Evolutionary conservation across 768 basidiomycete genomes (phyloP).

Genomic region (Neoboletus brunneissimus): DNA sequence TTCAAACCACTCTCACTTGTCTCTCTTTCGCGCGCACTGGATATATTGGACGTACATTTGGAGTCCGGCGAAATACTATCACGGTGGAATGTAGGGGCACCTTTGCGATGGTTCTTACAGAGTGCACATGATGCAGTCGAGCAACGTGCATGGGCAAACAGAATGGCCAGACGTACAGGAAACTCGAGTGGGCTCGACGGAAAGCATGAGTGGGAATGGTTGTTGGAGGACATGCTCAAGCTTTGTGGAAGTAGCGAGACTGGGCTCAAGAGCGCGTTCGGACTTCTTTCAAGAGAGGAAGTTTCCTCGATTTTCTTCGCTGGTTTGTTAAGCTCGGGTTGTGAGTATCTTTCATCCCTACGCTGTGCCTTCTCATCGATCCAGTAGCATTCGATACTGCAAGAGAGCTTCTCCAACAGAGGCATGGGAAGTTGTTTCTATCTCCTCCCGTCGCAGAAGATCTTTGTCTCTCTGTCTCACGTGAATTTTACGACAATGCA

Average conservation of each 20-base stretch:
- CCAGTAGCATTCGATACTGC: constrained; percentile 65
- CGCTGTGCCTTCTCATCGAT: constrained; percentile 7
- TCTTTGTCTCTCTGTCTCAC: constrained; percentile 75
- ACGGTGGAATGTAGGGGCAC: constrained; percentile 81
- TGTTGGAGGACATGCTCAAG: constrained; percentile 89
- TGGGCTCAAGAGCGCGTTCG: constrained; percentile 74
- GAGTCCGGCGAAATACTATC: constrained; percentile 91
- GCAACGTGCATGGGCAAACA: constrained; percentile 83
- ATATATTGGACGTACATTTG: constrained; percentile 90
- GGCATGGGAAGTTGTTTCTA: constrained; percentile 47
- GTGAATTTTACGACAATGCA: constrained; percentile 95
- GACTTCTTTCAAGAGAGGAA: constrained; percentile 66
- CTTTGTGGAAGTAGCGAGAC: constrained; percentile 63
- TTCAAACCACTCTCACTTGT: constrained; percentile 75
- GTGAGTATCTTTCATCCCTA: constrained; percentile 50
- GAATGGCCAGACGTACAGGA: constrained; percentile 74
- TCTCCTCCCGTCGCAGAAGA: constrained; percentile 58
- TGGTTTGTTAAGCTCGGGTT: constrained; percentile 81
- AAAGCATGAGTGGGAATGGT: constrained; percentile 79
- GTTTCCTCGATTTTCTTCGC: constrained; percentile 80
- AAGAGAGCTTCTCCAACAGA: constrained; percentile 53
- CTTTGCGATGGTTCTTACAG: constrained; percentile 88
- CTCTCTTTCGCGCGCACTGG: constrained; percentile 78
- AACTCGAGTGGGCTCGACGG: constrained; percentile 52
- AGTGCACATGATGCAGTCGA: constrained; percentile 61